Percentiles rank a stretch among this genome's conserved stretches.
phyloP scores from a whole-genome alignment of 2,329 filamentous ascomycete species.

The Chaetomium olivaceum region DNA sequence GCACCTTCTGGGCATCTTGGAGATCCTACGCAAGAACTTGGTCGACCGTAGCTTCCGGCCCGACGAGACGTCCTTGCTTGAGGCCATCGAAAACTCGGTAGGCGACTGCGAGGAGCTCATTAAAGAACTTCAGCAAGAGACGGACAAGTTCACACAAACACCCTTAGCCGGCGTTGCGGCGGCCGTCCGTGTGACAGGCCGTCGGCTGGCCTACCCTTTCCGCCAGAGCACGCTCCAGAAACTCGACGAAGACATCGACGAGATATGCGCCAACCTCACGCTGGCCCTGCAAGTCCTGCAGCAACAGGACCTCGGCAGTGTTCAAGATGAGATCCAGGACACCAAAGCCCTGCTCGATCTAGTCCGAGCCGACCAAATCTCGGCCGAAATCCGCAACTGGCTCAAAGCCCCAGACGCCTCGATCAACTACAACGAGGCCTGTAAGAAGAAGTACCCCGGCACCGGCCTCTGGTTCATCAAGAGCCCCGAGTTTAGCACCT shows the following conservation, averaged over 20 bases:
- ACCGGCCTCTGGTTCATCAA: constrained; percentile 42
- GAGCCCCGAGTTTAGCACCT: constrained; percentile 32
- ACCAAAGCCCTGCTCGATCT: constrained; percentile 34
- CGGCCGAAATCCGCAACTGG: constrained; percentile 36
- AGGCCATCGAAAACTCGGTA: constrained; percentile 34
- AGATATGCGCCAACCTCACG: constrained; percentile 7
- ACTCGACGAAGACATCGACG: constrained; percentile 30
- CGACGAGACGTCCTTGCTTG: constrained; percentile 31
- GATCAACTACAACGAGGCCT: constrained; percentile 38
- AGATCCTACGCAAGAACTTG: constrained; percentile 27
- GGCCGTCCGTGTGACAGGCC: constrained; percentile 24
- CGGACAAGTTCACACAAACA: constrained; percentile 33
- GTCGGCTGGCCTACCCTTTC: constrained; percentile 37
- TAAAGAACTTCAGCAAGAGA: constrained; percentile 35
- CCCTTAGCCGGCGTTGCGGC: constrained; percentile 18
- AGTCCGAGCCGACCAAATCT: constrained; percentile 35
- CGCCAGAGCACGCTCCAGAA: constrained; percentile 42
- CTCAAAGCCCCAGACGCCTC: constrained; percentile 41
- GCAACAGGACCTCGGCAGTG: constrained; percentile 32
- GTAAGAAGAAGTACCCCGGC: constrained; percentile 36
- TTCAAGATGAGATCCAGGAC: constrained; percentile 36
- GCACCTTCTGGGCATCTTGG: constrained; percentile 33
- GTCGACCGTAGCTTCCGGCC: constrained; percentile 31
- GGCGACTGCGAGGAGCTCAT: constrained; percentile 36
- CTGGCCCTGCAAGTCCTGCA: constrained; percentile 35